Percentiles rank a stretch among this genome's conserved stretches.
These are phyloP conservation scores for Basidiobolus meristosporus DNA, from an alignment of 371 early-diverging fungal species.

Conservation along the genomic window DNA sequence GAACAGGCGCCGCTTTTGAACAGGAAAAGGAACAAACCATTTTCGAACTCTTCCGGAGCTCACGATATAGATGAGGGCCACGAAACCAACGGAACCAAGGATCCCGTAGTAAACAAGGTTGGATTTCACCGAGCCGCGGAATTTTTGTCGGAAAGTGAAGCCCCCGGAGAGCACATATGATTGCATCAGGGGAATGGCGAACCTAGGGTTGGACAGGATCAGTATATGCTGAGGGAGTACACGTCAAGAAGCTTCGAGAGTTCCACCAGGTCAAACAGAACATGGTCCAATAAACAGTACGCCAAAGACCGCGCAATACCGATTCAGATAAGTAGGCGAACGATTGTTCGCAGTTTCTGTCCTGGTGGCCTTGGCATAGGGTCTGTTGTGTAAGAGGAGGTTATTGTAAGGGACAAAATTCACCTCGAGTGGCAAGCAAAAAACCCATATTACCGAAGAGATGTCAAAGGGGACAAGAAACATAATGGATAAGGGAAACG, in stretches of 20 bases:
- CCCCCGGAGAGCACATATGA: constrained; percentile 73
- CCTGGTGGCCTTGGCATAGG: no score
- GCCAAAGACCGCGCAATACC: constrained; percentile 66
- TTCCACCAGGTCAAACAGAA: constrained; percentile 74
- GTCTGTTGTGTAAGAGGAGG: no score
- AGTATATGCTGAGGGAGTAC: neutral
- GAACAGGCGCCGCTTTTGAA: neutral
- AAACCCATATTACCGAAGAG: no score
- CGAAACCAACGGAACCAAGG: constrained; percentile 27
- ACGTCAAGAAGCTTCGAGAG: constrained; percentile 1
- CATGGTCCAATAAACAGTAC: constrained; percentile 78
- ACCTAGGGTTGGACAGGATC: constrained; percentile 20
- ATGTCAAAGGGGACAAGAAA: no score
- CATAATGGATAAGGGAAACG: no score
- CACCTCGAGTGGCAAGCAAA: no score
- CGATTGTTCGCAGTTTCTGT: no score
- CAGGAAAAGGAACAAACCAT: neutral
- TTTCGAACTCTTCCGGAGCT: constrained; percentile 21
- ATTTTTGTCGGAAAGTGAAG: constrained; percentile 33
- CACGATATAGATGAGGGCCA: constrained; percentile 46
- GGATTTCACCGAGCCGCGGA: constrained; percentile 50
- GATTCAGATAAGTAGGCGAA: constrained; percentile 44
- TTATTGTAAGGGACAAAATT: no score
- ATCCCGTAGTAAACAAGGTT: constrained; percentile 66
- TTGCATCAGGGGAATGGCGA: constrained; percentile 66